Evolutionary conservation across 2,329 filamentous ascomycete species (phyloP).

Genomic region (Hymenoscyphus albidus): DNA sequence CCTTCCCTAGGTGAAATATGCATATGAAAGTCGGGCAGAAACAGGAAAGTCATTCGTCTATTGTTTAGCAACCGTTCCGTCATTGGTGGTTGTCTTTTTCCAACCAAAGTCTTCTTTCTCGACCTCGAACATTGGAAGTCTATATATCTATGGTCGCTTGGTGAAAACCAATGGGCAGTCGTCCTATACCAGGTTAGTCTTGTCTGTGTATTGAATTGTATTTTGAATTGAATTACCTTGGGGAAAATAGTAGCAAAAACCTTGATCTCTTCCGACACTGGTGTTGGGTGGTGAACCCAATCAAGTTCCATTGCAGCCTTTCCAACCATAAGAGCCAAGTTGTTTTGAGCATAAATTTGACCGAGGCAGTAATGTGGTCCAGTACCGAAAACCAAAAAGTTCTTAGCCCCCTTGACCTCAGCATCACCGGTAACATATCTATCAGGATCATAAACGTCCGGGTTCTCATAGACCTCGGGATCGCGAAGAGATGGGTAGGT

Average conservation of each 20-base stretch:
- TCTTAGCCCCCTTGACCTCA: constrained; percentile 76
- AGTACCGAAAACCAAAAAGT: constrained; percentile 93
- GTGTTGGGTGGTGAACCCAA: constrained; percentile 85
- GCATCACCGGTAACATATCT: constrained; percentile 88
- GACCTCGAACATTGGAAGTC: background rate
- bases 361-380: constrained; percentile 96
- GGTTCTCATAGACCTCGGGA: constrained; percentile 84
- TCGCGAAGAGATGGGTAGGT: constrained; percentile 89
- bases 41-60: background rate
- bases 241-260: constrained; percentile 99
- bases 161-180: constrained; percentile 76
- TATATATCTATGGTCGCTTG: constrained; percentile 16
- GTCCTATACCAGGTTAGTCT: constrained; percentile 52
- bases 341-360: constrained; percentile 85
- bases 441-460: constrained; percentile 85
- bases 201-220: constrained; percentile 9
- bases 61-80: background rate
- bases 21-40: background rate
- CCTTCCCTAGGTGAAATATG: constrained; percentile 7
- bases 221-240: constrained; percentile 57
- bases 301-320: constrained; percentile 84
- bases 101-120: background rate
- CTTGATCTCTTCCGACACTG: constrained; percentile 87
- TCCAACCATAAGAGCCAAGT: constrained; percentile 83
- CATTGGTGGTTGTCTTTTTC: background rate